Conservation (phyloP, 2,329 filamentous ascomycete species). For the Cryphonectria japonica region DNA sequence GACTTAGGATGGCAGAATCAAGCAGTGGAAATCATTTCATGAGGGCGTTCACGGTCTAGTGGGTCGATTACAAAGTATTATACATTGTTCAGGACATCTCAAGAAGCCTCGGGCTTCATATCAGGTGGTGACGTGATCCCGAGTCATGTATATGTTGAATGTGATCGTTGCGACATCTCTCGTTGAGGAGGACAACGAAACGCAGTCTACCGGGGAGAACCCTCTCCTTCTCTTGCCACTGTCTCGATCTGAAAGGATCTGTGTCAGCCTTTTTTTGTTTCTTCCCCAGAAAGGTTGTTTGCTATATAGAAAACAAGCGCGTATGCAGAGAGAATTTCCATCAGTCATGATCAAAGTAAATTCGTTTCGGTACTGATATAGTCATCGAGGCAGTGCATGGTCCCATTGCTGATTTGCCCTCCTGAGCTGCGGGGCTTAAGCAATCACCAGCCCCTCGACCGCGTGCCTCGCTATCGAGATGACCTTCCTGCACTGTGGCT, state of each 20-base stretch:
- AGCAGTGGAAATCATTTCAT: slow-evolving; percentile 18
- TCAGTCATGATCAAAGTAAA: neutral
- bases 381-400: neutral
- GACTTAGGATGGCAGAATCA: slow-evolving; percentile 11
- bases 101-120: neutral
- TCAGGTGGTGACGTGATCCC: neutral
- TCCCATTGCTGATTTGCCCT: neutral
- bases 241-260: neutral
- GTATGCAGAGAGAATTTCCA: neutral
- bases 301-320: neutral
- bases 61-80: slow-evolving; percentile 9
- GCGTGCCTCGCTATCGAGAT: slow-evolving; percentile 58
- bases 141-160: neutral
- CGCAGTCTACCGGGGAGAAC: neutral
- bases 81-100: neutral
- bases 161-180: neutral
- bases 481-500: slow-evolving; percentile 53
- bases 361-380: neutral
- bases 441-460: slow-evolving; percentile 59
- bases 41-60: slow-evolving; percentile 26
- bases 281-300: no score
- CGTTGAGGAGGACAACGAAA: neutral
- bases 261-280: neutral
- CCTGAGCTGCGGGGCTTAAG: slow-evolving; percentile 37
- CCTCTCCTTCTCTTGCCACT: neutral